Base-by-base conservation (phyloP, 2,329 filamentous ascomycete genomes). In the Taxawa tesnikishii region DNA sequence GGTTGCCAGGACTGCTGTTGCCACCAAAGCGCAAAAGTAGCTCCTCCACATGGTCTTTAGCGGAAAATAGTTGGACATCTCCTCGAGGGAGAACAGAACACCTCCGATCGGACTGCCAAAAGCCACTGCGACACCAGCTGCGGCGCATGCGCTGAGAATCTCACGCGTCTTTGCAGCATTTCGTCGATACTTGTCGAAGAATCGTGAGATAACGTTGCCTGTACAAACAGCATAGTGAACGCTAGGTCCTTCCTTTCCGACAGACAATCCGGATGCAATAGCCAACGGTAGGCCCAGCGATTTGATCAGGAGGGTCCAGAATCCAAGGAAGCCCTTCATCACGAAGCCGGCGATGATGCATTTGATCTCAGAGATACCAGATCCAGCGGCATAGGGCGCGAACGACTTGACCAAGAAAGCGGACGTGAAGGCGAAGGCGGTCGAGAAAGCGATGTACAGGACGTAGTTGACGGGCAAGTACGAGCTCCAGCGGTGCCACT, bases 201-300 rank as follows among this genome's bases (percentile, higher is more conserved):
- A 70, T 28, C 84, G 71, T 17, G 85, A 94, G 38, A 98, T 90
- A 41, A 98, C 88, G 55, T 94, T 96, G 36, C 90, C 90, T 0
- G 87, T 94, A 50, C 90, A 96, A 5, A 96, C 90, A 3, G 90
- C 90, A 52, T 96, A 98, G 56, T 98, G 90, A n/a, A 98, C 90
- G 56, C 87, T 94, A 0, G 90, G 90, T 0, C 90, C 90, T 60
- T 98, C 90, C 52, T 98, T 98, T 33, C 90, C 90, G 9, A 98
- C 85, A 0, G 85, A 94, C 15, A 98, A 63, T 2, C 90, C 90
- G 2, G 87, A 94, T 9, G 82, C 87, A 53, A 98, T 98, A 26
- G 88, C 83, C 27, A 98, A 65, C 1, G 90, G 90, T 29, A 98
- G 64, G 15, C 81, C 83, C 34, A 96, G 73, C 0, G 85, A 93